A percentile compares a stretch with the other conserved stretches of the same genome.
phyloP scores from a whole-genome alignment of 169 alveolate genomes.

The Plasmodium chabaudi region DNA sequence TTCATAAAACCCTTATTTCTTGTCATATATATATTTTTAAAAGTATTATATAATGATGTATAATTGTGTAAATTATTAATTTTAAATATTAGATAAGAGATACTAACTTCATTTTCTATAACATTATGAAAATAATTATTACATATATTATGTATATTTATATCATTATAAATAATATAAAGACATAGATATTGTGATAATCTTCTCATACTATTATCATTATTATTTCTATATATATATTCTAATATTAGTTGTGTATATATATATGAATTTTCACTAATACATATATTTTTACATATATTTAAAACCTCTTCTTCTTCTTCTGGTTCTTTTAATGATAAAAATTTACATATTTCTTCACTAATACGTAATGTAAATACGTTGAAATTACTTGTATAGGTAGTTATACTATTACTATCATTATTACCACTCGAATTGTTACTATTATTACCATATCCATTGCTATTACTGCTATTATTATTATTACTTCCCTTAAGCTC shows the following conservation, averaged over 20 bases:
- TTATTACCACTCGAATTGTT: background rate
- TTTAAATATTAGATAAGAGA: conserved; percentile 44
- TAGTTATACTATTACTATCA: conserved; percentile 43
- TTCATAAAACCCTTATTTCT: conserved; percentile 70
- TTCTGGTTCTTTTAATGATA: conserved; percentile 85
- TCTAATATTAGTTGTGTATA: conserved; percentile 92
- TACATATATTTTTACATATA: conserved; percentile 82
- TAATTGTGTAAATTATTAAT: conserved; percentile 54
- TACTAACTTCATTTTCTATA: conserved; percentile 62
- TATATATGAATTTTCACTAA: conserved; percentile 92
- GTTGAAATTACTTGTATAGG: conserved; percentile 91
- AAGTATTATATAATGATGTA: conserved; percentile 22
- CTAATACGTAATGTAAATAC: conserved; percentile 91
- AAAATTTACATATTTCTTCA: conserved; percentile 89
- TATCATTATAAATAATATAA: conserved; percentile 59
- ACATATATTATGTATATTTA: conserved; percentile 39
- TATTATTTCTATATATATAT: conserved; percentile 90
- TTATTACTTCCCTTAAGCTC: conserved; percentile 19
- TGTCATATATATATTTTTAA: conserved; percentile 68
- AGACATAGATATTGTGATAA: conserved; percentile 87
- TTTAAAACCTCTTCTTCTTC: conserved; percentile 82
- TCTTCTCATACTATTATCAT: conserved; percentile 91
- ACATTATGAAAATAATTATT: conserved; percentile 50
- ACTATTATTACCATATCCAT: background rate
- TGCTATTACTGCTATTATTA: background rate